Evolutionary conservation across 306 rosid genomes (phyloP), one percentile per base, ranked within the genome.

Genomic region (Cucumis hystrix): DNA sequence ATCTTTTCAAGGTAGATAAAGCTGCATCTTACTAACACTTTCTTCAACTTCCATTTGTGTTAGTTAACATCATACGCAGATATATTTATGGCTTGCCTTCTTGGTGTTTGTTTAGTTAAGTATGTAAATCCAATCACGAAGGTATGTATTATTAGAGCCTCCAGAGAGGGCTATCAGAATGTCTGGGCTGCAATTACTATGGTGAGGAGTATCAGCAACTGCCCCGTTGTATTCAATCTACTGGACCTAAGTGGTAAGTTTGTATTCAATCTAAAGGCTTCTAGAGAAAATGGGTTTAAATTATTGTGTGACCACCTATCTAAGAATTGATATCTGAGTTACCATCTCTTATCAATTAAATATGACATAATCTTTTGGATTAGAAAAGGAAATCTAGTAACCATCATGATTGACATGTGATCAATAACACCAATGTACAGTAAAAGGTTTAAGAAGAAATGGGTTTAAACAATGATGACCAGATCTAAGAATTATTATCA

Each of bases 131-230:
- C 91, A 54, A 91, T 89, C 43, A 92, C 97, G 14, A 95, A 86
- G 87, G 16, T 88, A 45, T 92, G 97, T 75, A 87, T 95, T 43
- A 82, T 92, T 81, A 84, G 93, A 82, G 82, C 82, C 75, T 84
- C 93, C 6, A 92, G 96, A 58, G 92, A 92, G 78, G 96, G 91
- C 35, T 78, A 89, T 78, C 89, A 92, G 76, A 87, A 86, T 64
- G 89, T 90, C 59, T 92, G 96, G 96, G 77, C 93, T 55, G 87
- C 98, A 12, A 88, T 89, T 67, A 92, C 97, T 57, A 81, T 92
- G 93, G 83, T 92, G 59, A 88, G 81, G 88, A 83, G 62, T 57
- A 90, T 92, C 83, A 87, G 86, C 64, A 89, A 86, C 81, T 80
- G 58, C 78, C 92, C 89, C 0, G 93, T 90, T 58, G n/a, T 89